Conservation (phyloP, 208 protist genomes). For the Naegleria fowleri region DNA sequence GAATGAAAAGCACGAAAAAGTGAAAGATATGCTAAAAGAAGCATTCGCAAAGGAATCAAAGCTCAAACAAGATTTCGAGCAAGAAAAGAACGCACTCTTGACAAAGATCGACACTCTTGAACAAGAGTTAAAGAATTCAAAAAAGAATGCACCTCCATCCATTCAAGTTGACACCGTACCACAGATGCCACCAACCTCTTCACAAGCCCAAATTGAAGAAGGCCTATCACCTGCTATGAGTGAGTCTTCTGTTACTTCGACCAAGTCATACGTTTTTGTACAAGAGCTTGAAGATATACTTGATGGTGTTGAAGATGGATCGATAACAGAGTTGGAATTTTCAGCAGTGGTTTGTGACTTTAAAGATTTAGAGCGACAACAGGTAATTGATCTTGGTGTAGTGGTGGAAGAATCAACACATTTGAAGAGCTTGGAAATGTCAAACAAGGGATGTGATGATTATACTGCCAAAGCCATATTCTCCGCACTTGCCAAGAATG, state of each 20-base stretch:
- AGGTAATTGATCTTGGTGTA: background rate
- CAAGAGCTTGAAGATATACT: background rate
- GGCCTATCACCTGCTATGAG: background rate
- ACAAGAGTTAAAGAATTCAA: background rate
- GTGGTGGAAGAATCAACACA: background rate
- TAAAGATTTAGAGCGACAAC: background rate
- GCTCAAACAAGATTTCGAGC: background rate
- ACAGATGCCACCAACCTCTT: too few species aligned
- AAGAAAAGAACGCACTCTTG: background rate
- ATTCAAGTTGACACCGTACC: too few species aligned
- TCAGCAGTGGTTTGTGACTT: background rate
- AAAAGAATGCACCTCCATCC: too few species aligned
- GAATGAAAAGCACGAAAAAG: background rate
- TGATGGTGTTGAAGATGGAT: background rate
- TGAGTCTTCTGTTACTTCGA: background rate
- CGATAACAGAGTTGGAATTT: background rate
- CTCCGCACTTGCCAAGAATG: background rate
- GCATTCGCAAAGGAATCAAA: background rate
- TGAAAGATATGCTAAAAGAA: background rate
- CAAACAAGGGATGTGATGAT: background rate
- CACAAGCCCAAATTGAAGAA: background rate
- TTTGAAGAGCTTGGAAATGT: background rate
- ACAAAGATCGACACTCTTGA: background rate
- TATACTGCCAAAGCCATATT: background rate
- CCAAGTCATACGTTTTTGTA: background rate